Evolutionary conservation across 768 basidiomycete species (phyloP).

Genomic region (Mycena rebaudengoi): DNA sequence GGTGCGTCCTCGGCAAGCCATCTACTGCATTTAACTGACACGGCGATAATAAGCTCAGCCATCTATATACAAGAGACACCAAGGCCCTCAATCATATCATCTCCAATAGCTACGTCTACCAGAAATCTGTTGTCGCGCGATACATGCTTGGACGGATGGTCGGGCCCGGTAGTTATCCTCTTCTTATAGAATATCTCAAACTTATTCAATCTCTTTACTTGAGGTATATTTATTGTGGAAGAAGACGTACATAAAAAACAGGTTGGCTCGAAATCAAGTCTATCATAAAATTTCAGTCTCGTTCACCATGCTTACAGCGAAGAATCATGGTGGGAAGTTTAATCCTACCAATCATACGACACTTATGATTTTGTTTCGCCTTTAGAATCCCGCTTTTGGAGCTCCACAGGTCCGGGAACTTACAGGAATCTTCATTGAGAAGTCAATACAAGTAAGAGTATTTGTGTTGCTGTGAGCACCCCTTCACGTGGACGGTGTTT

Average conservation of each 20-base stretch:
- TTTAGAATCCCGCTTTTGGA: conserved; percentile 57
- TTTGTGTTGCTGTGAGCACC: not conserved
- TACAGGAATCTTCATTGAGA: conserved; percentile 47
- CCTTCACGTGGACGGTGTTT: not conserved
- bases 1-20: conserved; percentile 32
- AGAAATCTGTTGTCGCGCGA: conserved; percentile 46
- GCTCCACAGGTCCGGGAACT: conserved; percentile 52
- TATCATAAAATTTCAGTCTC: not conserved
- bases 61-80: conserved; percentile 57
- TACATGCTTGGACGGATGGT: conserved; percentile 39
- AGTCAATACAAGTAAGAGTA: conserved; percentile 40
- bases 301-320: conserved; percentile 19
- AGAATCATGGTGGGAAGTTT: conserved; percentile 32
- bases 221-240: conserved; percentile 45
- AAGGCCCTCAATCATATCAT: conserved; percentile 60
- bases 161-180: conserved; percentile 19
- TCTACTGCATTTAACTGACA: not conserved
- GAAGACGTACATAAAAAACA: conserved; percentile 33
- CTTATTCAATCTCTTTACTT: not conserved
- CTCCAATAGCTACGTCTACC: conserved; percentile 49
- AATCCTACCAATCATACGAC: not conserved
- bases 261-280: too few relatives aligned
- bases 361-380: not conserved
- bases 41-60: conserved; percentile 4
- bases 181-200: not conserved